phyloP scores from a whole-genome alignment of 192 early-diverging fungal genomes.

The Chytriomyces confervae region DNA sequence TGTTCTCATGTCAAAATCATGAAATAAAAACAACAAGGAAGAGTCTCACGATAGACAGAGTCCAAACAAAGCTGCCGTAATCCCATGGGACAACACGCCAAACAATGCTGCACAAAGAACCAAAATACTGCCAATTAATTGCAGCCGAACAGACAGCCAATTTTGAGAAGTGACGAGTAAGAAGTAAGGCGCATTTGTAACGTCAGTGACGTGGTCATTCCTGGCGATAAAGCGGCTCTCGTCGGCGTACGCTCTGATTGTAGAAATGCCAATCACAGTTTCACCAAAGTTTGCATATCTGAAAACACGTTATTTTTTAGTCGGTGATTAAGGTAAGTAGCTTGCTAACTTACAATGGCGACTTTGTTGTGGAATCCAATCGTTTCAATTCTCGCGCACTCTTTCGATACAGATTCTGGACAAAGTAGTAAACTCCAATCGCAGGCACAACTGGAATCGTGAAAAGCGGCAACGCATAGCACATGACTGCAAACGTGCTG shows the following conservation, averaged over 20 bases:
- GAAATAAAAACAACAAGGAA: background rate
- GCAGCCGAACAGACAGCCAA: slow-evolving; percentile 76
- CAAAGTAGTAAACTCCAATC: slow-evolving; percentile 34
- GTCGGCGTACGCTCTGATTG: slow-evolving; percentile 78
- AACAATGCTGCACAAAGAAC: slow-evolving; percentile 81
- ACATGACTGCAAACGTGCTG: slow-evolving; percentile 64
- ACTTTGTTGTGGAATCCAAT: slow-evolving; percentile 38
- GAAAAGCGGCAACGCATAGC: slow-evolving; percentile 56
- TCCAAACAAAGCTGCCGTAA: slow-evolving; percentile 64
- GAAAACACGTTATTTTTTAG: too few species aligned
- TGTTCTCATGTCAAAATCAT: background rate
- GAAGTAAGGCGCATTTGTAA: slow-evolving; percentile 82
- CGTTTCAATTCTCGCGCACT: slow-evolving; percentile 48
- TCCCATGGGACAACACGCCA: slow-evolving; percentile 57
- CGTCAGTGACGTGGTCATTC: slow-evolving; percentile 65
- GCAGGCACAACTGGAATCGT: slow-evolving; percentile 19
- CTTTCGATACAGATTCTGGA: slow-evolving; percentile 42
- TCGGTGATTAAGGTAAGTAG: too few species aligned
- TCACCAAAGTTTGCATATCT: slow-evolving; percentile 81
- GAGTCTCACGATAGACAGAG: slow-evolving; percentile 13
- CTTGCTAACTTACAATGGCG: slow-evolving; percentile 8
- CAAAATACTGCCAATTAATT: slow-evolving; percentile 74
- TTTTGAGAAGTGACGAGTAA: slow-evolving; percentile 74
- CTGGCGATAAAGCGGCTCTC: background rate
- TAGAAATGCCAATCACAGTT: slow-evolving; percentile 75